Base-by-base conservation (phyloP, 1,139 yeast species). In the Chernovozyma sophiae-reginae region DNA sequence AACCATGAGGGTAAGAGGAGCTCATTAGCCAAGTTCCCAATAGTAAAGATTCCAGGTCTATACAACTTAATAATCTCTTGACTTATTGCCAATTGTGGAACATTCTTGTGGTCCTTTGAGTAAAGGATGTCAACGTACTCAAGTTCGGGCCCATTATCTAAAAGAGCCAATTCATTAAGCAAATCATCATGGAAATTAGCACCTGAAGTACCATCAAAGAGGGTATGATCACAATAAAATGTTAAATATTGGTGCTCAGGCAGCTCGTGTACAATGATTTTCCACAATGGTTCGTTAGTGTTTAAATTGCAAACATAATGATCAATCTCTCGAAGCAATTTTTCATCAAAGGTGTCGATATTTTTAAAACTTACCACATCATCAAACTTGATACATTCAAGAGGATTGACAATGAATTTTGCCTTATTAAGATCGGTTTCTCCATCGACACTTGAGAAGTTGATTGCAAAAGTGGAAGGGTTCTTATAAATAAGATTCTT, bases 151-250 rank as follows among this genome's bases (percentile, higher is more conserved):
- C 26, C 28, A 10, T 25, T 12, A 8, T 22, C 23, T 6, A 23
- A 27, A 5, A 14, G 18, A 3, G 26, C 17, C 27, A 55, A 44
- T 16, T 49, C 54, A 13, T 38, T 37, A 2, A 56, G 39, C 36
- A 68, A 52, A 23, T 62, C 62, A 12, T 50, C 44, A 34, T 64
- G 72, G 44, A 69, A 66, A 30, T 50, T 47, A 7, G 51, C 46
- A 1, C 57, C 68, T 2, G 68, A 49, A 13, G 49, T 51, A 3
- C 74, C 75, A 45, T 68, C 74, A 27, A 55, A 55, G 11, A 60
- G 43, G 1, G 58, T 30, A 44, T 69, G 75, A 43, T 66, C 66
- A 38, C 58, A 57, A 13, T 48, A 48, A 24, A 60, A 56, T 1
- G 62, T 40, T 4, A 65, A 28, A 28, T 57, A 48, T 30, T 49